Evolutionary conservation across 1,139 yeast species (phyloP).

Genomic region (Taphrina sp.): DNA sequence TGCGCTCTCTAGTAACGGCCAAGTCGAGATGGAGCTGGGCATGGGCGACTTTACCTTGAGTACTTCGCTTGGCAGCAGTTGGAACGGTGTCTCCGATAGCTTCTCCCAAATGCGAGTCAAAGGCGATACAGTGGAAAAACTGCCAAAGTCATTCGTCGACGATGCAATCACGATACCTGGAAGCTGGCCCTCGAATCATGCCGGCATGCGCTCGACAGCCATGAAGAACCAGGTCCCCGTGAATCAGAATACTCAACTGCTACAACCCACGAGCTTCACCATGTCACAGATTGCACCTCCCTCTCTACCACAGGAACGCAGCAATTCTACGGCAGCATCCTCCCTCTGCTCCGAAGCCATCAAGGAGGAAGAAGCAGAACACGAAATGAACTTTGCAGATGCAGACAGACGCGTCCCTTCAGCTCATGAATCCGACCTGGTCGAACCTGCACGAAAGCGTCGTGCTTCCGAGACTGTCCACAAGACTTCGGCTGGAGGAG

Average conservation of each 20-base stretch:
- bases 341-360: slow-evolving; percentile 9
- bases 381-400: no score
- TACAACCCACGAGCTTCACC: slow-evolving; percentile 23
- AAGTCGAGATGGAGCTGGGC: slow-evolving; percentile 1
- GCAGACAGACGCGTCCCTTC: no score
- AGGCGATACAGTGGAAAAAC: not conserved
- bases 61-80: slow-evolving; percentile 15
- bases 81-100: slow-evolving; percentile 26
- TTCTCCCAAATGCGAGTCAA: slow-evolving; percentile 29
- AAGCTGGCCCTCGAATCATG: slow-evolving; percentile 23
- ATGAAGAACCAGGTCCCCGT: slow-evolving; percentile 2
- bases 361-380: slow-evolving; percentile 20
- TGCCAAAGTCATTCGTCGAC: not conserved
- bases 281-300: slow-evolving; percentile 31
- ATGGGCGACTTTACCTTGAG: slow-evolving; percentile 14
- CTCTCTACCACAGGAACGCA: slow-evolving; percentile 28
- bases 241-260: not conserved
- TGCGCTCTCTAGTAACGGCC: not conserved
- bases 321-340: slow-evolving; percentile 11
- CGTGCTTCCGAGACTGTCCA: slow-evolving; percentile 24
- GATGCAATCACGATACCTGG: slow-evolving; percentile 23
- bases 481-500: not conserved
- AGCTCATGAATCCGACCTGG: slow-evolving; percentile 9
- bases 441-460: slow-evolving; percentile 20
- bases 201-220: slow-evolving; percentile 1